Base-by-base conservation (phyloP, 805 yeast species). In the Sporopachydermia lactativora region DNA sequence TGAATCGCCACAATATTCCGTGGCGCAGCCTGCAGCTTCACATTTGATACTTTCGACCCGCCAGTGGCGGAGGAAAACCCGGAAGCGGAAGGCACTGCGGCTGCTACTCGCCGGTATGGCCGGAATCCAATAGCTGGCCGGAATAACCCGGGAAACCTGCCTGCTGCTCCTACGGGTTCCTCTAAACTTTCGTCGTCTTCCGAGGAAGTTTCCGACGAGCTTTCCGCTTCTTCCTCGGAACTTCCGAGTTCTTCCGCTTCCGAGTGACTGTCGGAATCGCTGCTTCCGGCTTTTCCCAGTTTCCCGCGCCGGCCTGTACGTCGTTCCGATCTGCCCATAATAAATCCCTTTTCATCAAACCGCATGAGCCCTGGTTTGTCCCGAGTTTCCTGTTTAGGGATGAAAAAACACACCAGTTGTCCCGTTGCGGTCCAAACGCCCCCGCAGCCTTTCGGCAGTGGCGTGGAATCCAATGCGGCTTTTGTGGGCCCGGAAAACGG, bases 361-460 rank as follows among this genome's bases (percentile, higher is more conserved):
- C 65, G 68, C 36, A 74, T 68, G 18, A 66, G 59, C 24, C 55
- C 58, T 36, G 60, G 58, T 49, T 60, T 62, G 47, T 64, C 60
- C 34, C 63, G 59, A 51, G 38, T 28, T 43, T 60, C 62, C 38
- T 60, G 66, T 39, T 71, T 72, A 8, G 45, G 76, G 5, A 79
- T 71, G 58, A 84, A 85, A 51, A 88, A 88, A 52, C 95, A 83
- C 1, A 88, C 79, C 39, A 88, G 61, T 43, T 74, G 74, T 0
- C 96, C 96, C 3, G 73, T 70, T 8, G 75, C 69, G 0, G 94
- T 68, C 95, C 96, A 88, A 1, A 74, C 64, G 0, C 95, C 96
- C 5, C 96, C 96, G 62, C 95, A 88, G 5, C 86, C 92, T 52
- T 83, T 86, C 0, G 96, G 96, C 11, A 88, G 70, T 0, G 96